Evolutionary conservation across 2,329 filamentous ascomycete genomes (phyloP), one percentile per base, ranked within the genome.

Genomic region (Phialocephala subalpina): DNA sequence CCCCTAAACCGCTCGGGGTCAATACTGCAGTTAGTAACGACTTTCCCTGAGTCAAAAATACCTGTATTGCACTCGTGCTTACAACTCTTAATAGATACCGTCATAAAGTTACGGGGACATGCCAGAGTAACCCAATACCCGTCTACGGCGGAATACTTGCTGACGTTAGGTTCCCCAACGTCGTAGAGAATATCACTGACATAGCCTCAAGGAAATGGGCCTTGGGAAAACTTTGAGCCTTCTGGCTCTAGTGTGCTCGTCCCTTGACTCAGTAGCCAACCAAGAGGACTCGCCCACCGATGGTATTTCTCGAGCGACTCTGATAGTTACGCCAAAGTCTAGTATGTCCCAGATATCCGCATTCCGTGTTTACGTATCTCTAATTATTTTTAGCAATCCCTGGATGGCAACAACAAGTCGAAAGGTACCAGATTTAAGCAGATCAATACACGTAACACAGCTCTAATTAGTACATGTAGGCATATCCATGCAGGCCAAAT

Each of bases 321-420:
- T 60, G 22, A 60, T 60, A n/a, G 27, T 60, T 35, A 35, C 58
- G 20, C 58, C 58, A 47, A 60, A 49, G 58, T 60, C 58, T n/a
- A 60, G 58, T 60, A 22, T n/a, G 42, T 60, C 27, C 58, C 5
- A 35, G 27, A 12, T 49, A 27, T 33, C 5, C 16, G 40, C 29
- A 33, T 33, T 33, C 29, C 9, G 29, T 33, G 9, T 33, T 33
- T 5, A 9, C 29, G 9, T 33, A 33, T 33, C 29, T 33, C 29
- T 33, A 33, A 33, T 9, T 9, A 33, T 33, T 33, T 33, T 9
- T 33, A 33, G 29, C 29, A 33, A 33, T 33, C 29, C 29, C 29
- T 33, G 29, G 29, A 33, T 33, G 29, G 29, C 29, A 33, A 9
- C 29, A 33, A 33, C 29, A 33, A 33, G 29, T 9, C 29, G 29